A percentile compares a stretch with the other conserved stretches of the same genome.
These are phyloP conservation scores for Starmerella vitae DNA, from an alignment of 805 yeast genomes.

Conservation along the genomic window DNA sequence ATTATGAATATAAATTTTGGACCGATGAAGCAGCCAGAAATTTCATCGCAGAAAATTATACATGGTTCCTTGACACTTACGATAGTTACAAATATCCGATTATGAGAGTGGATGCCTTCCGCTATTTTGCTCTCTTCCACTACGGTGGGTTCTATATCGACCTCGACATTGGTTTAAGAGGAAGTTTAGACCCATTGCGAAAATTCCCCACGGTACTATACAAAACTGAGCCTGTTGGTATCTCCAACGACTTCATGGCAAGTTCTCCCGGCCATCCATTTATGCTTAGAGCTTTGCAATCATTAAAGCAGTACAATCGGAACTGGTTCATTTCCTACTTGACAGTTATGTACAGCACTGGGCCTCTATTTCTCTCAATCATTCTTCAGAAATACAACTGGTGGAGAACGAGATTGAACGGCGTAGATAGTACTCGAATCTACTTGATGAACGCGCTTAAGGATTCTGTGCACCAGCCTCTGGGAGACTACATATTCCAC, in stretches of 20 bases:
- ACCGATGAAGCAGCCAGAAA: slow-evolving; percentile 72
- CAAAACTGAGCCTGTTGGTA: slow-evolving; percentile 79
- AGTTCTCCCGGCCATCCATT: slow-evolving; percentile 78
- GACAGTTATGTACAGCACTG: slow-evolving; percentile 87
- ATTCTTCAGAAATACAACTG: slow-evolving; percentile 70
- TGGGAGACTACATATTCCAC: slow-evolving; percentile 51
- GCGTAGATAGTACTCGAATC: slow-evolving; percentile 40
- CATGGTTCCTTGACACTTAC: slow-evolving; percentile 76
- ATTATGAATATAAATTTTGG: slow-evolving; percentile 73
- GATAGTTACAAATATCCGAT: slow-evolving; percentile 69
- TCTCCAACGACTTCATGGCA: slow-evolving; percentile 89
- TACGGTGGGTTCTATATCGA: slow-evolving; percentile 88
- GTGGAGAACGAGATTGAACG: slow-evolving; percentile 27
- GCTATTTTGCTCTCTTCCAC: slow-evolving; percentile 71
- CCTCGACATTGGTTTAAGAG: slow-evolving; percentile 75
- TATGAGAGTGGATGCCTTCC: slow-evolving; percentile 78
- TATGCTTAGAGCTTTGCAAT: slow-evolving; percentile 55
- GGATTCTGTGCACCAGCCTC: slow-evolving; percentile 47
- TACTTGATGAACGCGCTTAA: slow-evolving; percentile 49
- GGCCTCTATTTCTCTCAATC: slow-evolving; percentile 75
- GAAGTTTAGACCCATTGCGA: slow-evolving; percentile 66
- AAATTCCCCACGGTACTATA: slow-evolving; percentile 76
- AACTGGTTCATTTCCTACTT: slow-evolving; percentile 79
- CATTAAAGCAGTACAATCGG: slow-evolving; percentile 46
- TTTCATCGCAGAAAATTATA: slow-evolving; percentile 63